Evolutionary conservation across 2,329 filamentous ascomycete species (phyloP).

Genomic region (Didymella keratinophila): DNA sequence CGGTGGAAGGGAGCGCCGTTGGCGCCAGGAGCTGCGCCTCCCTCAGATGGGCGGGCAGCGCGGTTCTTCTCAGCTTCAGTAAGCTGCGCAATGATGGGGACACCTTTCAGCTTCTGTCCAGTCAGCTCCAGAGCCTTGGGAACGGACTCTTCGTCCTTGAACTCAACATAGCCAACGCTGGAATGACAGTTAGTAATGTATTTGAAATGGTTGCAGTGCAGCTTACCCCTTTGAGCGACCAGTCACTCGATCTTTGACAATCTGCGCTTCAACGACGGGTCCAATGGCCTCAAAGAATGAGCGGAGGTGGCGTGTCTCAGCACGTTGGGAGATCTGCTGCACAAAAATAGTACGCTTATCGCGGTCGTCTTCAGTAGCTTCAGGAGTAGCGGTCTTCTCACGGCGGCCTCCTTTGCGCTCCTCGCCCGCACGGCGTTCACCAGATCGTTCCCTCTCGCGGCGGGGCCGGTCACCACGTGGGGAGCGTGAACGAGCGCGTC

Average conservation of each 20-base stretch:
- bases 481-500: slow-evolving; percentile 49
- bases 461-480: slow-evolving; percentile 55
- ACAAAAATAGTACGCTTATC: slow-evolving; percentile 98
- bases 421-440: slow-evolving; percentile 52
- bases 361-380: slow-evolving; percentile 91
- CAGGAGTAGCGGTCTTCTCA: slow-evolving; percentile 65
- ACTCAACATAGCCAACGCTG: slow-evolving; percentile 99
- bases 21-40: slow-evolving; percentile 68
- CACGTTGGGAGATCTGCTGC: slow-evolving; percentile 92
- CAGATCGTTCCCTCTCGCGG: slow-evolving; percentile 63
- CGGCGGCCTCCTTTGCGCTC: slow-evolving; percentile 50
- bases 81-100: slow-evolving; percentile 96
- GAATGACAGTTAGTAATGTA: slow-evolving; percentile 48
- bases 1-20: slow-evolving; percentile 95
- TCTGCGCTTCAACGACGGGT: slow-evolving; percentile 94
- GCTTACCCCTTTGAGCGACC: slow-evolving; percentile 95
- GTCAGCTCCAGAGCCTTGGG: slow-evolving; percentile 94
- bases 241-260: slow-evolving; percentile 97
- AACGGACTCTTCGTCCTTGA: slow-evolving; percentile 94
- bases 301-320: slow-evolving; percentile 91
- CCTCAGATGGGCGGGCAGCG: slow-evolving; percentile 78
- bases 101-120: slow-evolving; percentile 97
- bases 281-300: slow-evolving; percentile 96
- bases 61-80: slow-evolving; percentile 99
- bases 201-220: not conserved